Percentiles rank a stretch among this genome's conserved stretches.
phyloP scores from a whole-genome alignment of 176 grass and related monocot species.

The Guadua angustifolia region DNA sequence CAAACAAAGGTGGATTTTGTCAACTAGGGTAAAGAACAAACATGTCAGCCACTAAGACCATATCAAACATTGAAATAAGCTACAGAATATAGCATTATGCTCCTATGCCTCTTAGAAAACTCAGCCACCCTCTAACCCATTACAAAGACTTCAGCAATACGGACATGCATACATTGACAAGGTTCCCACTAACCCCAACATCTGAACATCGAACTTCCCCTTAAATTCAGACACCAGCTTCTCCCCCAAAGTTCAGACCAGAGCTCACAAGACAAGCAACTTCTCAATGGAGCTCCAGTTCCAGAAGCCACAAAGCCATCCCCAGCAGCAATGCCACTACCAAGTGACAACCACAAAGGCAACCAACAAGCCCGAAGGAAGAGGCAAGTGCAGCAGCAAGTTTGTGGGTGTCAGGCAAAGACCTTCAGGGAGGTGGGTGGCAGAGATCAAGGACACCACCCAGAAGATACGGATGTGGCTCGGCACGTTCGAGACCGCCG shows the following conservation, averaged over 20 bases:
- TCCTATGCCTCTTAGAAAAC: conserved; percentile 49
- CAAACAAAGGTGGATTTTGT: conserved; percentile 37
- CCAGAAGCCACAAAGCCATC: conserved; percentile 46
- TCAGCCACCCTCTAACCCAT: conserved; percentile 49
- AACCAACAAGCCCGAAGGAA: conserved; percentile 24
- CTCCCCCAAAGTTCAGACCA: conserved; percentile 36
- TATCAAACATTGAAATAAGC: conserved; percentile 64
- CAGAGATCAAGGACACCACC: conserved; percentile 76
- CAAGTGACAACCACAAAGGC: background rate
- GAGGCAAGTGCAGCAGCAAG: conserved; percentile 44
- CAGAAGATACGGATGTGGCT: conserved; percentile 74
- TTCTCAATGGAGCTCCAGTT: conserved; percentile 65
- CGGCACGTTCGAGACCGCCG: conserved; percentile 70
- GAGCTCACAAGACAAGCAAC: background rate
- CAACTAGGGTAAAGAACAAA: conserved; percentile 40
- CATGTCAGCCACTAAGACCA: conserved; percentile 54
- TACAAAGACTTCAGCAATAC: conserved; percentile 37
- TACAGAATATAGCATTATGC: conserved; percentile 23
- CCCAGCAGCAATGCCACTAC: conserved; percentile 51
- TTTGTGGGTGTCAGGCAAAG: conserved; percentile 65
- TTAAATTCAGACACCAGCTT: conserved; percentile 53
- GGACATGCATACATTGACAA: conserved; percentile 53
- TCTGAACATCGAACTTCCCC: background rate
- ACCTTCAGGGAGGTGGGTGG: conserved; percentile 72
- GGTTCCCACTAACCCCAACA: conserved; percentile 29